Conservation (phyloP, 2,329 filamentous ascomycete genomes). For the Coleophoma cylindrospora region DNA sequence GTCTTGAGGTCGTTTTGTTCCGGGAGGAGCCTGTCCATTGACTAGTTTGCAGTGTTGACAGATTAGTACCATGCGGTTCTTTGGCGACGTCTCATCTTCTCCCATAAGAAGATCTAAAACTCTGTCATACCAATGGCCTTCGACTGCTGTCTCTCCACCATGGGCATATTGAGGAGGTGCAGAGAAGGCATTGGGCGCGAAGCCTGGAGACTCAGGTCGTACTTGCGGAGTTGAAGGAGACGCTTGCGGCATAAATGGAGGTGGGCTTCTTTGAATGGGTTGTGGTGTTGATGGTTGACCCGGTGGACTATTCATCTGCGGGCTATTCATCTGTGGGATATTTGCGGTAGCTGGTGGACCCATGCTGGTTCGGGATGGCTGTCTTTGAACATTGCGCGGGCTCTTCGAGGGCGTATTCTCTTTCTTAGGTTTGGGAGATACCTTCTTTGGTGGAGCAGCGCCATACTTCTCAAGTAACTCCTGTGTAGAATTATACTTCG, state of each 20-base stretch:
- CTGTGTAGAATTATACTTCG: constrained; percentile 92
- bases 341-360: constrained; percentile 60
- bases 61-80: constrained; percentile 85
- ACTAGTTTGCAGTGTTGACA: constrained; percentile 80
- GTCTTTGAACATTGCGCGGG: constrained; percentile 13
- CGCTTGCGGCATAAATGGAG: constrained; percentile 16
- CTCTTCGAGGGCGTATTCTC: constrained; percentile 17
- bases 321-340: constrained; percentile 54
- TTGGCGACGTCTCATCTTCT: constrained; percentile 88
- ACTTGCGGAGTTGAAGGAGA: constrained; percentile 15
- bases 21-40: constrained; percentile 92
- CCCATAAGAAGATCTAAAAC: constrained; percentile 88
- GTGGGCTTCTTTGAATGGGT: constrained; percentile 7
- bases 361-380: constrained; percentile 39
- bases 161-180: constrained; percentile 25
- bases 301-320: constrained; percentile 28
- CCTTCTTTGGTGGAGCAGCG: constrained; percentile 32
- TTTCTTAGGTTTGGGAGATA: constrained; percentile 13
- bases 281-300: constrained; percentile 16
- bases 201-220: constrained; percentile 46
- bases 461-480: constrained; percentile 94
- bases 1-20: constrained; percentile 70
- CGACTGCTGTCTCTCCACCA: constrained; percentile 10
- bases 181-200: constrained; percentile 67
- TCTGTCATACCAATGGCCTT: constrained; percentile 85